Percentiles rank a stretch among this genome's conserved stretches.
These are phyloP conservation scores for Chaetomium sp. DNA, from an alignment of 2,329 filamentous ascomycete genomes.

Conservation along the genomic window DNA sequence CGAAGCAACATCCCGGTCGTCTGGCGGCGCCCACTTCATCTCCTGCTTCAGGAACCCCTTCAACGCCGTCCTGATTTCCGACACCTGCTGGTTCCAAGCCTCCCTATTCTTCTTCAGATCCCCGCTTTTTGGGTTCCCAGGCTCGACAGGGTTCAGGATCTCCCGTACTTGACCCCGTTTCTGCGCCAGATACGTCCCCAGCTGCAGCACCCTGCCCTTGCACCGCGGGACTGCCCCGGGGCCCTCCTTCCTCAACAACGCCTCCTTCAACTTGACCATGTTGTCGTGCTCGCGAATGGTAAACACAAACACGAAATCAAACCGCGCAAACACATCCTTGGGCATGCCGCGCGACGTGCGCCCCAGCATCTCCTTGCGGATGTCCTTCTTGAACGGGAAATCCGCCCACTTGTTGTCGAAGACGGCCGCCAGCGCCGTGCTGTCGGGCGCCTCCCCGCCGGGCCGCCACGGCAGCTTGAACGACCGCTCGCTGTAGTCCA, in stretches of 20 bases:
- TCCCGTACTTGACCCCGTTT: slow-evolving; percentile 13
- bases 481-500: slow-evolving; percentile 30
- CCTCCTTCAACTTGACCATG: slow-evolving; percentile 33
- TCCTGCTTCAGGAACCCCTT: slow-evolving; percentile 34
- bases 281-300: slow-evolving; percentile 37
- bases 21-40: slow-evolving; percentile 33
- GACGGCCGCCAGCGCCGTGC: slow-evolving; percentile 30
- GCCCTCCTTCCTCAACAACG: slow-evolving; percentile 23
- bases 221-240: slow-evolving; percentile 13
- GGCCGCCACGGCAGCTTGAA: slow-evolving; percentile 24
- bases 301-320: slow-evolving; percentile 38
- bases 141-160: slow-evolving; percentile 13
- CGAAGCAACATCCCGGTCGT: background rate
- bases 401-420: slow-evolving; percentile 36
- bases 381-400: slow-evolving; percentile 31
- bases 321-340: slow-evolving; percentile 32
- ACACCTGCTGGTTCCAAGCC: slow-evolving; percentile 33
- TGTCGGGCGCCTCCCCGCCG: slow-evolving; percentile 25
- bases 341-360: slow-evolving; percentile 30
- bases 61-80: slow-evolving; percentile 34
- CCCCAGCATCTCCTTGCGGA: slow-evolving; percentile 23
- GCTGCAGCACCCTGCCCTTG: slow-evolving; percentile 35
- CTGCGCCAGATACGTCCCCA: slow-evolving; percentile 33
- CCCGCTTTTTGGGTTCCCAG: background rate
- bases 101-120: slow-evolving; percentile 21